Evolutionary conservation across 306 rosid genomes (phyloP).

Genomic region (Benincasa hispida): DNA sequence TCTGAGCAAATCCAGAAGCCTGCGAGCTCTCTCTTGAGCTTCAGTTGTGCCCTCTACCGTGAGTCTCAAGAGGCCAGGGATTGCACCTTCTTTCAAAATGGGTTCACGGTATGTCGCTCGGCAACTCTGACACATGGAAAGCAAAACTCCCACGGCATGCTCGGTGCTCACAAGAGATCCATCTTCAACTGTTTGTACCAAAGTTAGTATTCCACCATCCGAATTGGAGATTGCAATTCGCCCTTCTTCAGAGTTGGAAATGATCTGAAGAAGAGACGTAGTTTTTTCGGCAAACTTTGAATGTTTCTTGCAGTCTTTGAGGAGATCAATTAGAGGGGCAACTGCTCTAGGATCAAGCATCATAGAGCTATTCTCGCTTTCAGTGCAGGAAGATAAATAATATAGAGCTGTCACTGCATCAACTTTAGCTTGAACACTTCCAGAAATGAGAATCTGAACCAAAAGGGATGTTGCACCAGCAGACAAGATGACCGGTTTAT

Average conservation of each 20-base stretch:
- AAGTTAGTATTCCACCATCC: slow-evolving; percentile 58
- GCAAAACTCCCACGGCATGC: slow-evolving; percentile 70
- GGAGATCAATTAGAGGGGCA: slow-evolving; percentile 69
- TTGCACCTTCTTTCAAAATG: slow-evolving; percentile 80
- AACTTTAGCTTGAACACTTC: slow-evolving; percentile 76
- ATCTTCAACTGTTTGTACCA: slow-evolving; percentile 82
- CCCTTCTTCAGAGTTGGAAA: slow-evolving; percentile 62
- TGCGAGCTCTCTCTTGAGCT: slow-evolving; percentile 59
- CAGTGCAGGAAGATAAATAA: slow-evolving; percentile 50
- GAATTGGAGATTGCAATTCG: slow-evolving; percentile 41
- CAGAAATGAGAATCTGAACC: slow-evolving; percentile 70
- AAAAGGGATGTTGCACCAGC: slow-evolving; percentile 83
- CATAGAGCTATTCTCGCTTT: slow-evolving; percentile 22
- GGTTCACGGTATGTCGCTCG: slow-evolving; percentile 69
- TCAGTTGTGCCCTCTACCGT: slow-evolving; percentile 73
- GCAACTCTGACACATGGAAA: slow-evolving; percentile 54
- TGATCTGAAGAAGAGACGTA: slow-evolving; percentile 59
- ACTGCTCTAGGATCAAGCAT: slow-evolving; percentile 64
- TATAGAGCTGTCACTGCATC: slow-evolving; percentile 76
- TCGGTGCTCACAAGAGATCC: slow-evolving; percentile 76
- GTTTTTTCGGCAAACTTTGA: slow-evolving; percentile 87
- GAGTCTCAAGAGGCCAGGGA: slow-evolving; percentile 72
- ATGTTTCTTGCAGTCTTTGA: slow-evolving; percentile 72
- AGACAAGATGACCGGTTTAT: slow-evolving; percentile 58
- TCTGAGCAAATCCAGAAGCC: slow-evolving; percentile 69